Conservation (phyloP, 2,329 filamentous ascomycete species). For the Colletotrichum gloeosporioides region DNA sequence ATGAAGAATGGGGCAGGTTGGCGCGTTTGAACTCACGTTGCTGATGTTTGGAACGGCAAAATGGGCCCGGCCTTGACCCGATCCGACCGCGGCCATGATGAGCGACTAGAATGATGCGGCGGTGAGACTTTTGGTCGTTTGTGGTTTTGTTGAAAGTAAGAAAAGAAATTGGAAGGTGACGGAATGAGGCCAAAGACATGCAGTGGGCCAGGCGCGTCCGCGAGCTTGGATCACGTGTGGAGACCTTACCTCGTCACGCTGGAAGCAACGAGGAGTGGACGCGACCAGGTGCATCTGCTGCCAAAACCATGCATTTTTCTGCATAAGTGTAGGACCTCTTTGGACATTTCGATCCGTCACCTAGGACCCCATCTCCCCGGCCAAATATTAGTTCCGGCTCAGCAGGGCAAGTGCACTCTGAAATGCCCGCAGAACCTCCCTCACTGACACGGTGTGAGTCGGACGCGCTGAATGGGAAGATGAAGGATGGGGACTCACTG, state of each 20-base stretch:
- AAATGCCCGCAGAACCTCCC: slow-evolving; percentile 67
- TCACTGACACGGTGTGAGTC: slow-evolving; percentile 40
- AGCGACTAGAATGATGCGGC: neutral
- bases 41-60: slow-evolving; percentile 7
- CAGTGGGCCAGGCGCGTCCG: neutral
- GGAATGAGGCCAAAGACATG: neutral
- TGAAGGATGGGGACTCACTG: slow-evolving; percentile 62
- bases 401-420: slow-evolving; percentile 65
- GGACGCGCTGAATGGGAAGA: neutral
- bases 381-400: slow-evolving; percentile 26
- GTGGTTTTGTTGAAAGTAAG: neutral
- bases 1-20: neutral
- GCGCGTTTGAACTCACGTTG: slow-evolving; percentile 1
- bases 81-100: neutral
- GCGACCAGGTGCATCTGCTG: neutral
- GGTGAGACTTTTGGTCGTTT: neutral
- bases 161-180: neutral
- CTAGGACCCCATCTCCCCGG: neutral
- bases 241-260: neutral
- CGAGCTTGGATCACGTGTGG: slow-evolving; percentile 21
- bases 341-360: neutral
- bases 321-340: neutral
- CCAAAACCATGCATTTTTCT: neutral
- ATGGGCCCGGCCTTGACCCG: neutral
- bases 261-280: neutral